Conservation (phyloP, 2,329 filamentous ascomycete genomes). For the Dactylellina haptotyla region DNA sequence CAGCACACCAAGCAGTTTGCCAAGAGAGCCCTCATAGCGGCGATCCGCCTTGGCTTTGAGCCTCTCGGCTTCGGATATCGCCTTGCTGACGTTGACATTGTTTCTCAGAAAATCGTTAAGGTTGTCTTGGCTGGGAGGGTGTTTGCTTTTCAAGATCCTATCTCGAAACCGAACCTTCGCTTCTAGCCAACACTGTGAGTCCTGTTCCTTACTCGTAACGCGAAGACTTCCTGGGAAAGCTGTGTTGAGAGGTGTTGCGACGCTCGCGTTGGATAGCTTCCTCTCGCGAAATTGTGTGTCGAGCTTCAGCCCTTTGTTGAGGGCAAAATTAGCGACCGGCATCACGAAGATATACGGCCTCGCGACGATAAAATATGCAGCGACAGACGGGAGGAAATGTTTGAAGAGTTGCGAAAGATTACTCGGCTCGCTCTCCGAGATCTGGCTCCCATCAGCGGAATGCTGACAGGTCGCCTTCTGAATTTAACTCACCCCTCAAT, state of each 20-base stretch:
- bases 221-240: neutral
- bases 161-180: constrained; percentile 35
- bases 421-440: no score
- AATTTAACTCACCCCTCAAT: neutral
- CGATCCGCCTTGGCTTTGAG: constrained; percentile 19
- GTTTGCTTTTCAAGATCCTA: constrained; percentile 12
- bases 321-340: neutral
- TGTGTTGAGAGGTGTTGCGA: constrained; percentile 9
- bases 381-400: no score
- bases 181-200: constrained; percentile 40
- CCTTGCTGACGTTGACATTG: constrained; percentile 36
- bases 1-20: constrained; percentile 32
- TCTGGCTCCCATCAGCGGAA: no score
- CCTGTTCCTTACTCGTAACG: constrained; percentile 9
- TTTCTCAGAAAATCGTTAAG: constrained; percentile 22
- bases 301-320: neutral
- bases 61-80: constrained; percentile 31
- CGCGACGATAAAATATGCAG: no score
- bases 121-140: constrained; percentile 15
- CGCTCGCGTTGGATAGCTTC: neutral
- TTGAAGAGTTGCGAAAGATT: no score
- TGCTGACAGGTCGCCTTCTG: no score
- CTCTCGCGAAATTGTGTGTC: neutral
- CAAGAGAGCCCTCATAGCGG: constrained; percentile 21
- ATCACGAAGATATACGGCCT: neutral